Evolutionary conservation across 2,329 filamentous ascomycete species (phyloP), one percentile per base, ranked within the genome.

Genomic region (Colletotrichum sojae): DNA sequence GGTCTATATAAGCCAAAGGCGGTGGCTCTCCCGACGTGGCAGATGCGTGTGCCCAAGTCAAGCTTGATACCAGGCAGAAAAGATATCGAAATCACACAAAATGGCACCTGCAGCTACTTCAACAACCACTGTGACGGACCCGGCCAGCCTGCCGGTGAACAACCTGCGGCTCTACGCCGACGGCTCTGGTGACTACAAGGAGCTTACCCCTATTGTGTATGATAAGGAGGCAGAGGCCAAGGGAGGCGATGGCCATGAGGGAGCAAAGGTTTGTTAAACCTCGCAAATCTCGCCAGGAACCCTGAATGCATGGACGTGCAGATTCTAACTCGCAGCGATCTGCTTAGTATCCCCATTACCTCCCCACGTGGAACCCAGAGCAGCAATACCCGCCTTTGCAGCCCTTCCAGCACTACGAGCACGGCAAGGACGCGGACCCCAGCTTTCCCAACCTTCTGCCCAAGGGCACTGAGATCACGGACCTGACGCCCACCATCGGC

Each of bases 401-500:
- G 71, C 85, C 83, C 0, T 92, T 91, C 72, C 85, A 90, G 74
- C 89, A 91, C 73, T 84, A 85, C 65, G 90, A 92, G 66, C 90
- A 90, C 72, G 91, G 90, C 69, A 88, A 88, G 73, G 88, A 91
- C 72, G 90, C 90, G 25, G 88, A 92, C 73, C 81, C 85, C 15
- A 80, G 80, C 2, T 92, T 90, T 73, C 83, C 86, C 1, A 89
- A 92, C 71, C 85, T 93, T 6, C 79, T 92, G 2, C 80, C 82
- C 16, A 78, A 79, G 54, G 80, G 79, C 22, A 82, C 80, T 8
- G 79, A 83, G 40, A 78, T 87, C 18, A 82, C 80, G 20, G 84
- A 91, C 15, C 76, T 92, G 49, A 91, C 90, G 6, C 89, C 89
- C 5, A 88, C 85, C 54, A 91, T 91, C 66, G 90, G 91, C 52